Conservation (phyloP, 768 basidiomycete species). For the Coprinellus micaceus region DNA sequence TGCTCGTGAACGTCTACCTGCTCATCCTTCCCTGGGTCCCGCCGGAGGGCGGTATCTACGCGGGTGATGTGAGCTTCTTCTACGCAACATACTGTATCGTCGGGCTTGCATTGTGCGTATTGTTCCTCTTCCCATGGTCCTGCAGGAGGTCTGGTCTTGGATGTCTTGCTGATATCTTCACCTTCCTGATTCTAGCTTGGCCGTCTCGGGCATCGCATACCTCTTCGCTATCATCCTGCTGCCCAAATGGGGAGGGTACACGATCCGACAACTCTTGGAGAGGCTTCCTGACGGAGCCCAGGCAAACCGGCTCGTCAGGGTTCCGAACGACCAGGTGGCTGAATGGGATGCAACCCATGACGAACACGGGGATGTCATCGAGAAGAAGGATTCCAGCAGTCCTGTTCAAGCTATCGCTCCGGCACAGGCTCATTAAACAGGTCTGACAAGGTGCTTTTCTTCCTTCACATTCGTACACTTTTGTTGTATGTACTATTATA, state of each 20-base stretch:
- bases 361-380: slow-evolving; percentile 28
- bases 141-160: not conserved
- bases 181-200: slow-evolving; percentile 12
- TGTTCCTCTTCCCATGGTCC: not conserved
- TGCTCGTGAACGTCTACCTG: slow-evolving; percentile 37
- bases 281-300: slow-evolving; percentile 31
- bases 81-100: slow-evolving; percentile 40
- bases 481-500: too few relatives aligned
- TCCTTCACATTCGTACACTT: too few relatives aligned
- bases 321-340: slow-evolving; percentile 25
- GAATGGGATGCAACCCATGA: slow-evolving; percentile 35
- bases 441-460: too few relatives aligned
- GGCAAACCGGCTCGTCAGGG: slow-evolving; percentile 28
- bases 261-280: slow-evolving; percentile 45
- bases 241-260: slow-evolving; percentile 40
- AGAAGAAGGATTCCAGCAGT: not conserved
- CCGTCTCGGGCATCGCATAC: slow-evolving; percentile 28
- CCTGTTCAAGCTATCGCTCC: too few relatives aligned
- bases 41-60: slow-evolving; percentile 33
- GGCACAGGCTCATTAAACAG: too few relatives aligned
- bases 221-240: slow-evolving; percentile 36
- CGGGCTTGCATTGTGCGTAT: slow-evolving; percentile 32
- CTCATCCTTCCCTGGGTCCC: slow-evolving; percentile 42
- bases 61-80: slow-evolving; percentile 40
- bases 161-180: too few relatives aligned